A percentile compares a stretch with the other conserved stretches of the same genome.
Conservation (phyloP, 2,329 filamentous ascomycete species). For the Apiospora pterosperma region DNA sequence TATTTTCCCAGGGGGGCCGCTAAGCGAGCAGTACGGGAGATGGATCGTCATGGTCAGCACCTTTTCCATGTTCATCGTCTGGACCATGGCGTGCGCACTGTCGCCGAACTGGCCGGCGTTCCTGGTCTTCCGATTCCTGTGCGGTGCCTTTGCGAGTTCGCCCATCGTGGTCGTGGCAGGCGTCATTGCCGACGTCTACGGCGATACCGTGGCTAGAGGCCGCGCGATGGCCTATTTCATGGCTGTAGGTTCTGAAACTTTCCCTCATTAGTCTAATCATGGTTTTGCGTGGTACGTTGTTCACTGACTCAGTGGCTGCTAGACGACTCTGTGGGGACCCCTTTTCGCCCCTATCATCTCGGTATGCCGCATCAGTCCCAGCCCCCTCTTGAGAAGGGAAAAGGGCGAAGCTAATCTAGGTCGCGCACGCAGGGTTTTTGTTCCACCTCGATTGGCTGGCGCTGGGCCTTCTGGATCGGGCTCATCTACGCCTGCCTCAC, state of each 20-base stretch:
- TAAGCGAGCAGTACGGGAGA: constrained; percentile 63
- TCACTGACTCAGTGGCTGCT: neutral
- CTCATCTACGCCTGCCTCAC: constrained; percentile 65
- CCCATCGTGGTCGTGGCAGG: constrained; percentile 61
- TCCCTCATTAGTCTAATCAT: neutral
- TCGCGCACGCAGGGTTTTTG: constrained; percentile 46
- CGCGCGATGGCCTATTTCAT: constrained; percentile 62
- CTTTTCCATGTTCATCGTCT: constrained; percentile 46
- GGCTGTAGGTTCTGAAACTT: constrained; percentile 40
- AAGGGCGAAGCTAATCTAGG: neutral
- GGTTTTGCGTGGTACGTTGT: neutral
- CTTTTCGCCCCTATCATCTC: constrained; percentile 64
- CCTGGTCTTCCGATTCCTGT: constrained; percentile 52
- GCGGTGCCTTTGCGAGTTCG: constrained; percentile 51
- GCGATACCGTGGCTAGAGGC: constrained; percentile 51
- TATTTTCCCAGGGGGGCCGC: constrained; percentile 56
- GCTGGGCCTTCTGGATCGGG: constrained; percentile 69
- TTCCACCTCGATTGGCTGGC: constrained; percentile 57
- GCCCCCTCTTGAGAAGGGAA: neutral
- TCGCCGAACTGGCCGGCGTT: constrained; percentile 50
- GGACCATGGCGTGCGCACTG: constrained; percentile 54
- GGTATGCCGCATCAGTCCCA: neutral
- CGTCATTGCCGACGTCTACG: constrained; percentile 65
- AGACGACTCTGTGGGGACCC: constrained; percentile 63
- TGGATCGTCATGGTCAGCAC: constrained; percentile 41